These are phyloP conservation scores for Camellia sinensis DNA, from an alignment of 148 eudicot genomes.

Conservation along the genomic window DNA sequence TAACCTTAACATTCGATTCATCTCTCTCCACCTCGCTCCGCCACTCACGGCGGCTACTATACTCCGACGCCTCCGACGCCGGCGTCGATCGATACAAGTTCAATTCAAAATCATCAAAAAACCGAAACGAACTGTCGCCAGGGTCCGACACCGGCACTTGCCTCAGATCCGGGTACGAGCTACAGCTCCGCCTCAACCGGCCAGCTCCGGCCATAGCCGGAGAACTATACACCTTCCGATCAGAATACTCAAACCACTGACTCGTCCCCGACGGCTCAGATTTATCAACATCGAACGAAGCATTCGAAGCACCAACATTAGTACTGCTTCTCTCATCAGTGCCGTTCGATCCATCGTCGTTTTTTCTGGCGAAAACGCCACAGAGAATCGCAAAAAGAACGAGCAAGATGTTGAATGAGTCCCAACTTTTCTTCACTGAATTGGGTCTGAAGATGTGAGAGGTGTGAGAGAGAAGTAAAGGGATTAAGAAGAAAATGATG, in stretches of 20 bases:
- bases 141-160: constrained; percentile 36
- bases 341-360: constrained; percentile 31
- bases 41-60: constrained; percentile 17
- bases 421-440: constrained; percentile 46
- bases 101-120: constrained; percentile 59
- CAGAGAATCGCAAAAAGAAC: constrained; percentile 68
- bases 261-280: constrained; percentile 15
- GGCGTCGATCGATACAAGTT: constrained; percentile 30
- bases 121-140: constrained; percentile 32
- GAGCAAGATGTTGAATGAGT: constrained; percentile 48
- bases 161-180: constrained; percentile 58
- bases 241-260: constrained; percentile 30
- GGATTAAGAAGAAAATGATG: constrained; percentile 34
- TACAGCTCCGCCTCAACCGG: constrained; percentile 49
- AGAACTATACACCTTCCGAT: constrained; percentile 26
- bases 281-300: not conserved
- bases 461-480: constrained; percentile 31
- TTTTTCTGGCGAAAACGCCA: constrained; percentile 52
- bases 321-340: not conserved
- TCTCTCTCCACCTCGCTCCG: constrained; percentile 29
- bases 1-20: constrained; percentile 34
- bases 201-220: constrained; percentile 16
- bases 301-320: not conserved
- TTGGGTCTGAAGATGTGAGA: constrained; percentile 29
- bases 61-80: constrained; percentile 23